phyloP scores from a whole-genome alignment of 2,329 filamentous ascomycete genomes.

The Apiospora aurea region DNA sequence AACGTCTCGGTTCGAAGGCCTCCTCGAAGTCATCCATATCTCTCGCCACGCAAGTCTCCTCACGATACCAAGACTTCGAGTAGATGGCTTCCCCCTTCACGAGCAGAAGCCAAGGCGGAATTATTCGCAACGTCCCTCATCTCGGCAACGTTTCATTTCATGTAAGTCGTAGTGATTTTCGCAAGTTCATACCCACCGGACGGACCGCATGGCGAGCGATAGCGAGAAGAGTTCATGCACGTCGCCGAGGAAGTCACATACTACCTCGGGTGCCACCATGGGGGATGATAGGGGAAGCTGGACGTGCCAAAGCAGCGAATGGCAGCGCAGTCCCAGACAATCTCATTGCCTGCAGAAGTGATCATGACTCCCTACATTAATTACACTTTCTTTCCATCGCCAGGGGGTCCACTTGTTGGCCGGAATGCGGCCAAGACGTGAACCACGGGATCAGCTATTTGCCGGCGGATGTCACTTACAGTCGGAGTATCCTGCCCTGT shows the following conservation, averaged over 20 bases:
- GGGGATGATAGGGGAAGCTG: background rate
- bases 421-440: background rate
- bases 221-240: background rate
- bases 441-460: background rate
- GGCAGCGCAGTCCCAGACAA: background rate
- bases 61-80: background rate
- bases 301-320: background rate
- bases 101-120: slow-evolving; percentile 3
- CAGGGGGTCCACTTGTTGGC: background rate
- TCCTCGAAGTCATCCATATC: background rate
- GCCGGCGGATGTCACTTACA: background rate
- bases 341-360: background rate
- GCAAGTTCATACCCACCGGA: background rate
- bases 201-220: background rate
- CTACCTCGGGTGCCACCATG: background rate
- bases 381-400: background rate
- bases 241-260: background rate
- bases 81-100: background rate
- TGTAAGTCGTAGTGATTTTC: background rate
- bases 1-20: background rate
- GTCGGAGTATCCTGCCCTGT: background rate
- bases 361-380: background rate
- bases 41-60: background rate
- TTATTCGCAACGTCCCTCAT: background rate
- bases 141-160: background rate